Conservation (phyloP, 345 rosid genomes). For the Boechera stricta region DNA sequence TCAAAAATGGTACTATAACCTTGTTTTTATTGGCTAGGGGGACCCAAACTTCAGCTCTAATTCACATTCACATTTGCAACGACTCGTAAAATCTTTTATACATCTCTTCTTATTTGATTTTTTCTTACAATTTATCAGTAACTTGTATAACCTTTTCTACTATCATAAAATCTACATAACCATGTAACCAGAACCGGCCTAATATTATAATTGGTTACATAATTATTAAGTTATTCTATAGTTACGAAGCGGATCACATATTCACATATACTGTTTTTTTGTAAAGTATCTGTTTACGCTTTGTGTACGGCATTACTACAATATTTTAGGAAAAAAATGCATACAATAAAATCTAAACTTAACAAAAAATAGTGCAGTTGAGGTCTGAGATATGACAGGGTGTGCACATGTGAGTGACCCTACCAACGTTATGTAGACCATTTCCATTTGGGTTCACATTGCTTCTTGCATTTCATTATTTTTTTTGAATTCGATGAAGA, state of each 20-base stretch:
- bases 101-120: neutral
- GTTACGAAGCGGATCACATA: too few relatives aligned
- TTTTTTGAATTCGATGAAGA: neutral
- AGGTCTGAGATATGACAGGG: conserved; percentile 36
- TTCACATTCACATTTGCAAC: conserved; percentile 11
- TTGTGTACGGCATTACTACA: neutral
- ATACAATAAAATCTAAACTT: conserved; percentile 24
- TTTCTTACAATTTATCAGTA: neutral
- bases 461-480: neutral
- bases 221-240: too few relatives aligned
- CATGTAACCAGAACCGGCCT: too few relatives aligned
- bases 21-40: neutral
- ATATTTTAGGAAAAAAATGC: neutral
- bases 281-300: neutral
- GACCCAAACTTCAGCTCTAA: neutral
- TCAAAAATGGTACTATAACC: neutral
- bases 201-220: too few relatives aligned
- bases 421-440: conserved; percentile 30
- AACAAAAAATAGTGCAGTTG: conserved; percentile 17
- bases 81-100: neutral
- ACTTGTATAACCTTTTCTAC: neutral
- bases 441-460: conserved; percentile 28
- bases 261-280: too few relatives aligned
- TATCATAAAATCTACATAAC: neutral
- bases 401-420: conserved; percentile 48